Evolutionary conservation across 2,329 filamentous ascomycete species (phyloP).

Genomic region (Trematosphaeria pertusa): DNA sequence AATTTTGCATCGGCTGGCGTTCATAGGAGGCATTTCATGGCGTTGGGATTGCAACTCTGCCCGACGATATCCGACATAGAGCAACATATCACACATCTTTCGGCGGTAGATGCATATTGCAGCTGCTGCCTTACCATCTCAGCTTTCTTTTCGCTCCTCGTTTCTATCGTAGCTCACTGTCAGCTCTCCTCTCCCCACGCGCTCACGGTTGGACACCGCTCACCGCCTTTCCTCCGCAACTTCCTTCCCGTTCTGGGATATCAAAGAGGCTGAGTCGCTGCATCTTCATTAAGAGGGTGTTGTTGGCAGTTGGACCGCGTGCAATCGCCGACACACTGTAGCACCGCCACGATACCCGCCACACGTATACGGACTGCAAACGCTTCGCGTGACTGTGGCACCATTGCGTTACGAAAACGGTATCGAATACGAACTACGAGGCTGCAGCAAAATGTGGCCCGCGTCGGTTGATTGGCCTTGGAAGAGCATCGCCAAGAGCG

Average conservation of each 20-base stretch:
- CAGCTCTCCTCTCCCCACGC: no score
- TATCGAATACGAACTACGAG: slow-evolving; percentile 2
- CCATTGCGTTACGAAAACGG: slow-evolving; percentile 2
- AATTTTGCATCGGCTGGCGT: slow-evolving; percentile 29
- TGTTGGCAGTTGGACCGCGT: not conserved
- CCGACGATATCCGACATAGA: no score
- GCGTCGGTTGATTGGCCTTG: not conserved
- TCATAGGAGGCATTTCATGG: slow-evolving; percentile 26
- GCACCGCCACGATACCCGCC: slow-evolving; percentile 1
- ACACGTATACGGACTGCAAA: not conserved
- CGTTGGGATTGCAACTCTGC: slow-evolving; percentile 14
- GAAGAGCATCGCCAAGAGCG: not conserved
- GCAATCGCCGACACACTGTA: not conserved
- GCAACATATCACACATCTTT: no score
- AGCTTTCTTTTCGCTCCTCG: no score
- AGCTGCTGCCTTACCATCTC: no score
- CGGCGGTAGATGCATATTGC: no score
- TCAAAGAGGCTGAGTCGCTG: no score
- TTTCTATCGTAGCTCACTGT: no score
- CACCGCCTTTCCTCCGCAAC: no score
- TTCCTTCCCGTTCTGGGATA: no score
- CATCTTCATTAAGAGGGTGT: no score
- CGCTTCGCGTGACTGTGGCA: not conserved
- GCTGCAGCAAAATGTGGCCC: slow-evolving; percentile 1
- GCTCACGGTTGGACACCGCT: no score